Conservation (phyloP, 345 rosid genomes). For the Bruguiera gymnorhiza region DNA sequence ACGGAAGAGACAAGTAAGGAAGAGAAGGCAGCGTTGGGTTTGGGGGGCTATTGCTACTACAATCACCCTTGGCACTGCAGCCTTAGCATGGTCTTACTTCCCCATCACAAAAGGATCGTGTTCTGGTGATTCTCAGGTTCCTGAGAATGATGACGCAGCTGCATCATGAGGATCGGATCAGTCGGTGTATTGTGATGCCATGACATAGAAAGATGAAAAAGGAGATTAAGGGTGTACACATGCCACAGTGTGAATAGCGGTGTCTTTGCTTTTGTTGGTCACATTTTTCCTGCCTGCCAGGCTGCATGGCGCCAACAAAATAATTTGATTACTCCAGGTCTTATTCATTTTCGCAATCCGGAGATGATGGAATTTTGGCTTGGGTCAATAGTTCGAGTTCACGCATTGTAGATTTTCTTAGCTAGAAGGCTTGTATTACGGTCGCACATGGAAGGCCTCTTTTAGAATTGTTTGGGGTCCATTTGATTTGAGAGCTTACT, state of each 20-base stretch:
- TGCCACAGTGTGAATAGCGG: slow-evolving; percentile 37
- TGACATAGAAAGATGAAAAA: slow-evolving; percentile 13
- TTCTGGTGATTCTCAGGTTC: slow-evolving; percentile 13
- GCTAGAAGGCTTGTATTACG: background rate
- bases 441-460: too few relatives aligned
- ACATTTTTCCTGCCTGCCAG: slow-evolving; percentile 19
- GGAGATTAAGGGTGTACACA: slow-evolving; percentile 17
- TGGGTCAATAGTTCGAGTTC: background rate
- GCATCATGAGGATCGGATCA: slow-evolving; percentile 16
- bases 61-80: slow-evolving; percentile 62
- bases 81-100: slow-evolving; percentile 70
- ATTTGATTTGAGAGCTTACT: too few relatives aligned
- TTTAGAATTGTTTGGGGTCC: too few relatives aligned
- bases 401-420: background rate
- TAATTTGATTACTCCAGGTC: slow-evolving; percentile 4
- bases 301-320: slow-evolving; percentile 27
- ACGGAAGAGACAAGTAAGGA: slow-evolving; percentile 47
- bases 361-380: slow-evolving; percentile 7
- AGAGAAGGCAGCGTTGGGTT: slow-evolving; percentile 62
- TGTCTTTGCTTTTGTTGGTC: slow-evolving; percentile 15
- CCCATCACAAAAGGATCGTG: slow-evolving; percentile 48
- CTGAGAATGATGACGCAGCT: slow-evolving; percentile 31
- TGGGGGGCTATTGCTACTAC: slow-evolving; percentile 74
- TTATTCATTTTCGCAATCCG: slow-evolving; percentile 10
- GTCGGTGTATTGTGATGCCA: slow-evolving; percentile 8